A percentile compares a stretch with the other conserved stretches of the same genome.
phyloP scores from a whole-genome alignment of 176 grass and related monocot genomes.

The Phoenix dactylifera region DNA sequence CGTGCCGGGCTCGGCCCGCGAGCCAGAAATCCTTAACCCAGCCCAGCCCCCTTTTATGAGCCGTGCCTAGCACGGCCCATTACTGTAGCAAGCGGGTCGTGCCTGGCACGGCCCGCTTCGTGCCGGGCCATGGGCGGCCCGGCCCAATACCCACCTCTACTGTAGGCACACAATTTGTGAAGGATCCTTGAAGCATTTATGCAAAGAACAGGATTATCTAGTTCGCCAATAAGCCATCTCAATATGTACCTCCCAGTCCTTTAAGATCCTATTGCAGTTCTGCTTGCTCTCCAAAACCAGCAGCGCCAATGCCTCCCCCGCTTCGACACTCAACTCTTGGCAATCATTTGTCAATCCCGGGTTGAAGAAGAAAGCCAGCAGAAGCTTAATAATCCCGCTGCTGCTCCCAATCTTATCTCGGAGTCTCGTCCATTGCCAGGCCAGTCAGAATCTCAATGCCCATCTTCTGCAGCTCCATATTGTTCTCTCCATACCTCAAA shows the following conservation, averaged over 20 bases:
- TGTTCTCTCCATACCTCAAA: slow-evolving; percentile 30
- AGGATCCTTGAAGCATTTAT: too few species aligned
- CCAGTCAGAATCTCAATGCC: slow-evolving; percentile 49
- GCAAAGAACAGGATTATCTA: too few species aligned
- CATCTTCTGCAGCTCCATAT: slow-evolving; percentile 38
- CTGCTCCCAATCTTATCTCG: slow-evolving; percentile 22
- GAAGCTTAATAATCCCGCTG: slow-evolving; percentile 1
- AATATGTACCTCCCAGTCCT: slow-evolving; percentile 9
- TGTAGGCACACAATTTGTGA: too few species aligned
- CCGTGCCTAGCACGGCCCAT: too few species aligned
- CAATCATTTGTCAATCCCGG: not conserved
- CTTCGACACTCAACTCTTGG: slow-evolving; percentile 9
- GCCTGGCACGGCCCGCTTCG: too few species aligned
- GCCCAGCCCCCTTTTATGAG: too few species aligned
- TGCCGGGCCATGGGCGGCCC: too few species aligned
- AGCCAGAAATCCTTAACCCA: too few species aligned
- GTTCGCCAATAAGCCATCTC: not conserved
- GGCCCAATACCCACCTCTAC: too few species aligned
- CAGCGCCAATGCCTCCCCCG: slow-evolving; percentile 25
- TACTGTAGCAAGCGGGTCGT: too few species aligned
- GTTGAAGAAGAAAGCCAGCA: not conserved
- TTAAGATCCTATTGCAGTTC: slow-evolving; percentile 17
- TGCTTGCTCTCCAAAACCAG: slow-evolving; percentile 7
- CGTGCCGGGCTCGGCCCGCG: too few species aligned
- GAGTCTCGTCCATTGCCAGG: slow-evolving; percentile 35